phyloP scores from a whole-genome alignment of 2,329 filamentous ascomycete species.

The Botrytis elliptica region DNA sequence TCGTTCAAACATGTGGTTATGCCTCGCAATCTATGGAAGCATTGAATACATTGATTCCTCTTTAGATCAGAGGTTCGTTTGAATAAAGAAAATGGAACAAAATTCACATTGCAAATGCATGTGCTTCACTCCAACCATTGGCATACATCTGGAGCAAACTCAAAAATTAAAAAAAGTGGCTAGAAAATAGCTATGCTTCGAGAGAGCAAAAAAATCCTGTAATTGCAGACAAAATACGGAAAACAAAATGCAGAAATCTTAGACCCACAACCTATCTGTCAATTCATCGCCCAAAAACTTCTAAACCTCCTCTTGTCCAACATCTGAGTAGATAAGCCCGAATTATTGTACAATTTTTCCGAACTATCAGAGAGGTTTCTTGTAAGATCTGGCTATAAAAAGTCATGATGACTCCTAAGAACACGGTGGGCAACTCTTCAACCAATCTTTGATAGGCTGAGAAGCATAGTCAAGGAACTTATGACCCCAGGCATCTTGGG shows the following conservation, averaged over 20 bases:
- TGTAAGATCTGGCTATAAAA: not conserved
- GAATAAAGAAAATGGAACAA: not conserved
- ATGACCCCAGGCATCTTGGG: not conserved
- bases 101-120: not conserved
- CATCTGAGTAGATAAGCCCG: not conserved
- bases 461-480: not conserved
- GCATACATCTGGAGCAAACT: not conserved
- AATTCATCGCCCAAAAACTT: not conserved
- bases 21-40: not conserved
- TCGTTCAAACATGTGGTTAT: not conserved
- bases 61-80: not conserved
- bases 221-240: not conserved
- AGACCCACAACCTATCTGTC: not conserved
- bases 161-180: not conserved
- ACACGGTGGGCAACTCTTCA: not conserved
- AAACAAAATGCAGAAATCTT: not conserved
- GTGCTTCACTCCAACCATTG: not conserved
- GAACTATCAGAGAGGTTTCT: not conserved
- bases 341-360: not conserved
- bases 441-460: not conserved
- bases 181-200: not conserved
- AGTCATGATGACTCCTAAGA: not conserved
- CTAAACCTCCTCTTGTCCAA: not conserved
- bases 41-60: not conserved
- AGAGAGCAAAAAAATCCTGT: not conserved